Base-by-base conservation (phyloP, 2,329 filamentous ascomycete species). In the Periconia digitata region DNA sequence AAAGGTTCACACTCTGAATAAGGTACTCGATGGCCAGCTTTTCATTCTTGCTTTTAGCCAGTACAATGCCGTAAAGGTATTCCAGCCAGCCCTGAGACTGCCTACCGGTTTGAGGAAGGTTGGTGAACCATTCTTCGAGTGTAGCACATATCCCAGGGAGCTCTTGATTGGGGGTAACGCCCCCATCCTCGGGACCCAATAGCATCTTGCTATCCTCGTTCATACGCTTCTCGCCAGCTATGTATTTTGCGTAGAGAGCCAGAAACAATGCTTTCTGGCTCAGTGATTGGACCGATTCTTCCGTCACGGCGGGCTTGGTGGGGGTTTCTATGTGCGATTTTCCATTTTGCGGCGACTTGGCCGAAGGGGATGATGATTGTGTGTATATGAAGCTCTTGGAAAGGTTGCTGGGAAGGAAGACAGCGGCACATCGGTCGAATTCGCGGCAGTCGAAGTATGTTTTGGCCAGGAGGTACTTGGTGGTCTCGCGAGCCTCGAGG, bases 121-220 rank as follows among this genome's bases (percentile, higher is more conserved):
- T 82, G 17, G 80, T 78, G 62, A 97, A 92, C 86, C 91, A 96
- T 18, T 83, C 81, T 56, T 94, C 85, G 24, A 99, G 76, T 24
- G 87, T 86, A 6, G 86, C 83, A 17, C 87, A 85, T 32, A 97
- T 83, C 0, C 82, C 79, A 2, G 87, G 79, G 23, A 99, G 75
- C 68, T 97, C 90, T 69, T 91, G 90, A 70, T 99, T 99, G 50
- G 84, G 74, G 1, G 90, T 89, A 24, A 86, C 85, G 1, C 92
- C 91, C 13, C 90, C 85, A 71, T 99, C 94, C 49, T 92, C 86
- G 1, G 94, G 92, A 0, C 94, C 94, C 73, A 97, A 84, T 43
- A 99, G 89, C 88, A 96, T 96, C 74, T 99, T 94, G 18, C 89
- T 90, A 49, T 97, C 92, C 71, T 99, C 94, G 62, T 96, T 90